phyloP scores from a whole-genome alignment of 2,329 filamentous ascomycete species.

The Aspergillus sp. region DNA sequence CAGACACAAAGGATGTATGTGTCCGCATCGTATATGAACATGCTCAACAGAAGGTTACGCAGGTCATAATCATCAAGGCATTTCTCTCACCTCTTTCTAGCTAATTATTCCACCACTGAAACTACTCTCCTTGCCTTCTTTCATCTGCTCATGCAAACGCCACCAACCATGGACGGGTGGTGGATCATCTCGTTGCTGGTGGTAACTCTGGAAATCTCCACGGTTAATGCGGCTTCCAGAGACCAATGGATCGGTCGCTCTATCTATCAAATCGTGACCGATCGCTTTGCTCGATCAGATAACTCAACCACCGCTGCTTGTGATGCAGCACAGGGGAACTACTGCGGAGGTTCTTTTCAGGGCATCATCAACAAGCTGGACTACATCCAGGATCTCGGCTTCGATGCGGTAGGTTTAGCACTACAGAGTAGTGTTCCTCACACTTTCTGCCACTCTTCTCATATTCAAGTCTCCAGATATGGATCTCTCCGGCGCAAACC shows the following conservation, averaged over 20 bases:
- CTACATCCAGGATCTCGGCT: slow-evolving; percentile 51
- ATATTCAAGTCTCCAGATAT: background rate
- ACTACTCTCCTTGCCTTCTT: background rate
- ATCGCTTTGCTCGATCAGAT: slow-evolving; percentile 45
- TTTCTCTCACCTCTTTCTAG: background rate
- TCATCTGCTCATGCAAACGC: slow-evolving; percentile 1
- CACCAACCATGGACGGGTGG: background rate
- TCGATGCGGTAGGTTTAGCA: slow-evolving; percentile 51
- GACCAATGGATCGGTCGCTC: slow-evolving; percentile 42
- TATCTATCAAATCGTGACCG: slow-evolving; percentile 48
- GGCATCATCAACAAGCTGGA: slow-evolving; percentile 50
- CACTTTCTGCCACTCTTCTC: background rate
- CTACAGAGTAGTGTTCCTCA: too few relatives aligned
- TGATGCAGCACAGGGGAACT: slow-evolving; percentile 23
- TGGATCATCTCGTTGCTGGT: background rate
- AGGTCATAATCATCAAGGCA: background rate
- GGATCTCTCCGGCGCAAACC: slow-evolving; percentile 5
- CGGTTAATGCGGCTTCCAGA: slow-evolving; percentile 5
- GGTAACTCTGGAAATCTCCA: background rate
- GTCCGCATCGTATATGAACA: background rate
- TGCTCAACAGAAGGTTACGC: background rate
- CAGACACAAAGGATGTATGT: background rate
- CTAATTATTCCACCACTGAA: background rate
- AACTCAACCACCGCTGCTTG: slow-evolving; percentile 35
- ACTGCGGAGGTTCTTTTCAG: slow-evolving; percentile 52